Conservation (phyloP, 2,329 filamentous ascomycete species). For the Ceratocystis smalleyi region DNA sequence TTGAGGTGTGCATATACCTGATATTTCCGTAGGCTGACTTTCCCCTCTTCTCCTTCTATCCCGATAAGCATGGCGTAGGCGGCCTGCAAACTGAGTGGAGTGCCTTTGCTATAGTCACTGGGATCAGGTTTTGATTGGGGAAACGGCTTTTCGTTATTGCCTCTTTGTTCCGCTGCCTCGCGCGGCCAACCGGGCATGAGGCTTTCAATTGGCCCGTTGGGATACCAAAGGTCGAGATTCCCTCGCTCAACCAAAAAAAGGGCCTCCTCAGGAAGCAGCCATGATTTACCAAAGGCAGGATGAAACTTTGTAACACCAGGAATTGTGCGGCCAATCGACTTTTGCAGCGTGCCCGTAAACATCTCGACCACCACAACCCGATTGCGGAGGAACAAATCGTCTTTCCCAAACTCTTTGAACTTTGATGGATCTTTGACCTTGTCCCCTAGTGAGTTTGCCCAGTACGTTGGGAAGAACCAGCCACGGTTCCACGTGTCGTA, state of each 20-base stretch:
- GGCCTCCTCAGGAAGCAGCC: slow-evolving; percentile 83
- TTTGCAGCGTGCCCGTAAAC: slow-evolving; percentile 55
- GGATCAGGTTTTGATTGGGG: slow-evolving; percentile 20
- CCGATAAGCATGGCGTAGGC: slow-evolving; percentile 78
- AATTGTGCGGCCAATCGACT: slow-evolving; percentile 55
- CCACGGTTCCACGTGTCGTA: slow-evolving; percentile 50
- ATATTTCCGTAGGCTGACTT: slow-evolving; percentile 59
- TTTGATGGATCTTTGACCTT: slow-evolving; percentile 17
- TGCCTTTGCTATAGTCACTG: slow-evolving; percentile 41
- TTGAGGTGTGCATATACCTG: slow-evolving; percentile 78
- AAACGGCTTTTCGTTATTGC: slow-evolving; percentile 19
- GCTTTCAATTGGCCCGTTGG: slow-evolving; percentile 36
- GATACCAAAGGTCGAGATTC: slow-evolving; percentile 77
- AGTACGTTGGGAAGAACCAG: slow-evolving; percentile 55
- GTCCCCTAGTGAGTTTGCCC: slow-evolving; percentile 23
- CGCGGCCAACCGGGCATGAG: slow-evolving; percentile 26
- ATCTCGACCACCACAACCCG: slow-evolving; percentile 53
- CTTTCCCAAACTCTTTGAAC: slow-evolving; percentile 14
- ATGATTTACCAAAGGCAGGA: slow-evolving; percentile 47
- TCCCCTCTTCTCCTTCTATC: slow-evolving; percentile 44
- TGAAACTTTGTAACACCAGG: slow-evolving; percentile 37
- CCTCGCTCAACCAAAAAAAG: slow-evolving; percentile 81
- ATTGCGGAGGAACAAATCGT: slow-evolving; percentile 26
- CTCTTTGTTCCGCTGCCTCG: slow-evolving; percentile 19
- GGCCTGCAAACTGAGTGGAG: slow-evolving; percentile 83